phyloP scores from a whole-genome alignment of 1,284 basidiomycete species.

The Serendipita sp. region DNA sequence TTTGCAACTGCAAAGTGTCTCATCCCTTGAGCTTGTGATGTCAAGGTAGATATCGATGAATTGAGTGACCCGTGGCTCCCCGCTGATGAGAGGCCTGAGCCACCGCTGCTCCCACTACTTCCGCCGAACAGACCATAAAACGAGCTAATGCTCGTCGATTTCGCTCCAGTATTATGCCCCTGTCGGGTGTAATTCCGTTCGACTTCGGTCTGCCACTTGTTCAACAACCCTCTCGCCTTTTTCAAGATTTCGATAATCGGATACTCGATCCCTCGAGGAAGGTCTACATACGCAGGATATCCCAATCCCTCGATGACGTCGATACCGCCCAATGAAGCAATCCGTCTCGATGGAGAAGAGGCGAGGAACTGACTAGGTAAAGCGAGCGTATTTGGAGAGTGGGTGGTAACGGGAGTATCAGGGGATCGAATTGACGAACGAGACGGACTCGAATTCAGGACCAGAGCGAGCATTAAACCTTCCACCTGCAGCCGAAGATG shows the following conservation, averaged over 20 bases:
- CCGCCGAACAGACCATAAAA: too few relatives aligned
- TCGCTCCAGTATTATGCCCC: too few relatives aligned
- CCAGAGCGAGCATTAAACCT: background rate
- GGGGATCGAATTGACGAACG: background rate
- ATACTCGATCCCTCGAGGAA: background rate
- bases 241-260: background rate
- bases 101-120: background rate
- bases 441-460: background rate
- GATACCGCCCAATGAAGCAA: background rate
- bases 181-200: background rate
- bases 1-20: background rate
- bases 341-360: background rate
- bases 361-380: background rate
- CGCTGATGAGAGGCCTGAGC: background rate
- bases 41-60: background rate
- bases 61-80: background rate
- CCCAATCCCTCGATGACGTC: background rate
- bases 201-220: background rate
- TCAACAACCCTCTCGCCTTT: background rate
- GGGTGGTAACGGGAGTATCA: background rate
- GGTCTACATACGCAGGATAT: slow-evolving; percentile 3
- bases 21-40: background rate
- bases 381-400: too few relatives aligned
- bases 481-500: slow-evolving; percentile 25
- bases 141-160: too few relatives aligned